A percentile compares a stretch with the other conserved stretches of the same genome.
phyloP scores from a whole-genome alignment of 257 asterid genomes.

The Plectranthus barbatus region DNA sequence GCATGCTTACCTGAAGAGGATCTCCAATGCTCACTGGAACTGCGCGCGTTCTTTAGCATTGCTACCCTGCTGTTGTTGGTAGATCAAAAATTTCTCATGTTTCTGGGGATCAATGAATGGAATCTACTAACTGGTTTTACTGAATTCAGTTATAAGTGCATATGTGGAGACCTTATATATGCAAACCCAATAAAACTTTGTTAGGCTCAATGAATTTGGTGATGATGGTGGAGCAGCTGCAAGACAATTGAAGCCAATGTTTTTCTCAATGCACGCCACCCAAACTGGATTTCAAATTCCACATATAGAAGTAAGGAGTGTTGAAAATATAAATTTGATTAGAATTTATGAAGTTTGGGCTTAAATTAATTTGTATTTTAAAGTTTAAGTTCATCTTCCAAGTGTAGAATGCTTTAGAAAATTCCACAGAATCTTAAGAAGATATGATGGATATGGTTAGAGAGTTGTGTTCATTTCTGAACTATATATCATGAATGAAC shows the following conservation, averaged over 20 bases:
- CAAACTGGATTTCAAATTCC: slow-evolving; percentile 56
- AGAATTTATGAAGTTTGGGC: too few relatives aligned
- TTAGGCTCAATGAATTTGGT: slow-evolving; percentile 73
- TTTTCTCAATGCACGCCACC: slow-evolving; percentile 53
- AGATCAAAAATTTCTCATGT: not conserved
- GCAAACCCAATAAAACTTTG: not conserved
- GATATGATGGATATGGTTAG: too few relatives aligned
- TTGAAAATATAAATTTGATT: too few relatives aligned
- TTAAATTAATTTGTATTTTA: too few relatives aligned
- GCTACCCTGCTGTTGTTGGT: not conserved
- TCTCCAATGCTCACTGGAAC: not conserved
- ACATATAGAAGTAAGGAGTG: slow-evolving; percentile 57
- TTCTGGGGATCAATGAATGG: not conserved
- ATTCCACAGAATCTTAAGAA: too few relatives aligned
- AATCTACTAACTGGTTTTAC: not conserved
- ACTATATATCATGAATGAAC: too few relatives aligned
- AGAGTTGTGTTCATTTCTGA: too few relatives aligned
- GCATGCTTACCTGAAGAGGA: too few relatives aligned
- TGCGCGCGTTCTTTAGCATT: not conserved
- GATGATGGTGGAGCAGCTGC: slow-evolving; percentile 81
- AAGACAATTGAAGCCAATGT: slow-evolving; percentile 52
- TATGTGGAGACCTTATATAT: not conserved
- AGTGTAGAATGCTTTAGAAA: too few relatives aligned
- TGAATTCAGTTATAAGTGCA: not conserved
- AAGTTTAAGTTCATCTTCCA: too few relatives aligned